Evolutionary conservation across 2,329 filamentous ascomycete species (phyloP), one percentile per base, ranked within the genome.

Genomic region (Penicillium sp.): DNA sequence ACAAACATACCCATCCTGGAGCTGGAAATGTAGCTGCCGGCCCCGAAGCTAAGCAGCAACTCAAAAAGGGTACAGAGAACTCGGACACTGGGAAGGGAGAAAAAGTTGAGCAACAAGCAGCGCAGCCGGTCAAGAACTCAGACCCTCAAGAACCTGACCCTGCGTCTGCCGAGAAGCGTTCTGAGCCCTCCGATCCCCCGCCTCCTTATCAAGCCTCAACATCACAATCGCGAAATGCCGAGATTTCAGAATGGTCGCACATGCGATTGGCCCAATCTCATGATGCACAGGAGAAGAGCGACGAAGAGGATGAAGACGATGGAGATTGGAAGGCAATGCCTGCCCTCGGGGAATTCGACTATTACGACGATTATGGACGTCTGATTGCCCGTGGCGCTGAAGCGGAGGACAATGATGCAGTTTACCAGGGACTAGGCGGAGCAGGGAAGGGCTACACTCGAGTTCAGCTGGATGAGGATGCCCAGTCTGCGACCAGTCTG

Each of bases 251-350:
- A 69, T 97, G 87, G 76, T 97, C 93, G 1, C 91, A 98, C 65
- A 89, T 96, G 69, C 82, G 85, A 55, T 71, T 89, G 40, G 78
- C 82, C 8, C 72, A 77, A 13, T 75, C 81, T 13, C 52, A 75
- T 34, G 64, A 67, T 9, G 63, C 78, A 11, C 53, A 50, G 32
- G 73, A 80, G 10, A 70, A 35, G 24, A 27, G 27, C 9, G 39
- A 77, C 24, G 66, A 72, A 10, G 72, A 78, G 37, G 72, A 76
- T 10, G 69, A 78, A 2, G 74, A 79, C 9, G 81, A 81, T 5
- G 86, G 86, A n/a, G 83, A 64, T 38, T 98, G 93, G 93, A 89
- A 96, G 71, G 80, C 82, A 2, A 98, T 98, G 93, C 93, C 91
- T 1, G 83, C 93, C 1, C 89, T 90, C 62, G 93, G 90, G 6